Base-by-base conservation (phyloP, 73 alveolate species). In the Durusdinium trenchii region DNA sequence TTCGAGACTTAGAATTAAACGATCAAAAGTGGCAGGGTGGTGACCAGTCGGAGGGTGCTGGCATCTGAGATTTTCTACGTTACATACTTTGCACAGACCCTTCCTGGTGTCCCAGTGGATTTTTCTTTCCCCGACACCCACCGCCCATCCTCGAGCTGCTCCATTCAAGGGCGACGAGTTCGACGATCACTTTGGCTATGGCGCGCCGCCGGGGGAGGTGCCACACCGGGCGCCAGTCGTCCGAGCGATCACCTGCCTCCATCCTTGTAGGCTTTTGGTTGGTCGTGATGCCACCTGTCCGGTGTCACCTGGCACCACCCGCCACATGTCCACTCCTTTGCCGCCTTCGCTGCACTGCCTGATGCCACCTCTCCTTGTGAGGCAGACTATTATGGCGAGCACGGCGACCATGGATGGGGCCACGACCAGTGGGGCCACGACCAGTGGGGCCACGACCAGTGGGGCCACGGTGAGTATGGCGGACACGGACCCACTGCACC, bases 181-280 rank as follows among this genome's bases (percentile, higher is more conserved):
- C 43, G 96, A 90, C n/a, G 96, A 90, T 51, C 73, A 90, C 75
- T 73, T 51, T 35, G 96, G 96, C 78, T 90, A 90, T 76, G 85
- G 85, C 35, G 36, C 73, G 54, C 85, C 85, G 9, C 96, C 79
- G 61, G 96, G 40, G 12, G 35, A 60, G 73, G 18, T 2, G 73
- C 73, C 73, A 32, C 30, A n/a, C n/a, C n/a, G 38, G 50, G 42
- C 40, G 6, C 23, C 42, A 26, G 16, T 71, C 40, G 51, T 3
- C 32, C 78, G 43, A 64, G 32, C 7, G 42, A 4, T 7, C 79
- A 32, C n/a, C 79, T 32, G 79, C 32, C n/a, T n/a, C n/a, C n/a
- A n/a, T n/a, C n/a, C n/a, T 20, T 5, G 76, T 20, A 26, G 76
- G 36, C 18, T 62, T 62, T 9, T 62, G 84, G 40, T n/a, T 73